Evolutionary conservation across 148 eudicot species (phyloP).

Genomic region (Beta vulgaris): DNA sequence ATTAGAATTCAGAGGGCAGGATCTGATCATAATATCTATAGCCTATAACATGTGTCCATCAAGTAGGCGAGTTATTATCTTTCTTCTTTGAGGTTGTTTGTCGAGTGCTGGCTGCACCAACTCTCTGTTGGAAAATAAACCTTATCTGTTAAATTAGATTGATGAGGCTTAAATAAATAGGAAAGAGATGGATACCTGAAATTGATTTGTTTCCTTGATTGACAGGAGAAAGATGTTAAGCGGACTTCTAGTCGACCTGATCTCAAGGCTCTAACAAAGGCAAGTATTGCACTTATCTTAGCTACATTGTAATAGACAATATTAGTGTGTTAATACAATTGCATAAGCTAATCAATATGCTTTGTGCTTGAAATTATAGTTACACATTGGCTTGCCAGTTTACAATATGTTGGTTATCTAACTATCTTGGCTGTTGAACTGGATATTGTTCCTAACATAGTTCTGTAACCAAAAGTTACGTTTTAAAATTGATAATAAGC

Average conservation of each 20-base stretch:
- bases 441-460: neutral
- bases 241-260: constrained; percentile 57
- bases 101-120: neutral
- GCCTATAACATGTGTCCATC: neutral
- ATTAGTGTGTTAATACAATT: neutral
- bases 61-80: neutral
- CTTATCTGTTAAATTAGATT: neutral
- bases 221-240: constrained; percentile 30
- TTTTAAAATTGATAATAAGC: neutral
- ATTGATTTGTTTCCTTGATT: constrained; percentile 3
- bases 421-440: neutral
- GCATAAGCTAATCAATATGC: neutral
- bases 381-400: neutral
- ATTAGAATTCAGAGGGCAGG: neutral
- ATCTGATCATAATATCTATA: neutral
- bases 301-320: neutral
- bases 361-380: neutral
- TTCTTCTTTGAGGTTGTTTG: neutral
- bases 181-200: constrained; percentile 2
- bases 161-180: neutral
- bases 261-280: constrained; percentile 64
- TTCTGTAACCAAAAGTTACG: neutral
- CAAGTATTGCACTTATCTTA: constrained; percentile 31
- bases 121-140: neutral
- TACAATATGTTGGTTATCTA: neutral